Evolutionary conservation across 116 monocot species (phyloP), one percentile per base, ranked within the genome.

Genomic region (Iris pallida): DNA sequence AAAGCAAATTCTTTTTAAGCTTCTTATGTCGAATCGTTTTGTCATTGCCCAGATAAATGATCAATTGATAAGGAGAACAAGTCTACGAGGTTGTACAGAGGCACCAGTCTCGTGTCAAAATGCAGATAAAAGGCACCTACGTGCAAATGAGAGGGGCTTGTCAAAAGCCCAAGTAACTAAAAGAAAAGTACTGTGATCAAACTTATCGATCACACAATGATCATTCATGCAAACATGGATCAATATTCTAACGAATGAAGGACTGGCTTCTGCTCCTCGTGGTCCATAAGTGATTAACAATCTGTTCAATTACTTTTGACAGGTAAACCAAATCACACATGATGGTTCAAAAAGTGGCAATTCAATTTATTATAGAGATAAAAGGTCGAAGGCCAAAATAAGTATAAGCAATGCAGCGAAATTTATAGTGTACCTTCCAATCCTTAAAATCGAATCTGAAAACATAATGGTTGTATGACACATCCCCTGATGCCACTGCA

Each of bases 391-490:
- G 7, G 18, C 11, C n/a, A 60, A 20, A 8, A 20, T 66, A 30
- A n/a, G n/a, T 9, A 44, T 10, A 40, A 45, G 15, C 30, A 3
- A 30, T 30, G 30, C 0, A 42, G 17, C 12, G 42, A 58, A 6
- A 41, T 4, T 5, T 14, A 44, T 16, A 10, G n/a, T 13, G 17
- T 82, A 96, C 96, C 97, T 85, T 87, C 97, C 97, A 97, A 60
- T 97, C 97, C 59, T 78, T 83, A 70, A 83, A 92, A 83, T 92
- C 97, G 73, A 87, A 85, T 82, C 97, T 78, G 75, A 92, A 92
- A 47, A 97, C 85, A 80, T 92, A 97, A 76, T 97, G 97, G 58
- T 68, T 78, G 78, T 85, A 92, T n/a, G 82, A 70, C 40, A 80
- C 89, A 12, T 81, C 64, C 6, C 97, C 92, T 45, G 89, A 87